Base-by-base conservation (phyloP, 176 grass and related monocot genomes). In the Cymbopogon citratus region DNA sequence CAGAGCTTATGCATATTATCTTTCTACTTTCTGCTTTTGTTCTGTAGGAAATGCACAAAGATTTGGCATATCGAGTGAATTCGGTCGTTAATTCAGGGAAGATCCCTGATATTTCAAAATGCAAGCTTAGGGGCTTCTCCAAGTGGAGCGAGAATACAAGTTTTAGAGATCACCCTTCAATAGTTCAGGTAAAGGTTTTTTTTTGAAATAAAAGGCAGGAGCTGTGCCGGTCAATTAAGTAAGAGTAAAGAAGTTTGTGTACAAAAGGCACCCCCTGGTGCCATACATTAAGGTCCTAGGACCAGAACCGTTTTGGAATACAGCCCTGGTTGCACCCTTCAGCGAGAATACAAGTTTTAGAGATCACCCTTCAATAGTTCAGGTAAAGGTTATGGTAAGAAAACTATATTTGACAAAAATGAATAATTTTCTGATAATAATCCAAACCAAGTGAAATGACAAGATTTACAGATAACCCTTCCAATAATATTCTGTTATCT, bases 31-130 rank as follows among this genome's bases (percentile, higher is more conserved):
- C 70, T 28, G 27, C 49, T 76, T 80, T 76, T 71, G 19, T 23
- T 65, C 71, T 81, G 5, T 66, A 97, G 94, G 84, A 89, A 23
- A 51, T 93, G 45, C 87, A 91, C n/a, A 80, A 72, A 74, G 87
- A 84, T 46, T 73, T 97, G 84, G 75, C 61, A 77, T 49, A 63
- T 70, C 81, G 61, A 1, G 84, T 93, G 5, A 77, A 87, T 74
- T 79, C 62, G 13, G 91, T 78, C 9, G 80, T 46, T 26, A 74
- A 48, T 39, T 78, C 71, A 31, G 91, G 88, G 21, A 93, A 84
- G 71, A 63, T 93, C 24, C 84, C 89, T 1, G 82, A 87, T 12
- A 73, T 69, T 67, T 40, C 68, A 65, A 40, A 43, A 40, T 81
- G 6, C 31, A 60, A 71, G 24, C 12, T 56, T 33, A 89, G 72